Evolutionary conservation across 306 rosid species (phyloP).

Genomic region (Argentina anserina): DNA sequence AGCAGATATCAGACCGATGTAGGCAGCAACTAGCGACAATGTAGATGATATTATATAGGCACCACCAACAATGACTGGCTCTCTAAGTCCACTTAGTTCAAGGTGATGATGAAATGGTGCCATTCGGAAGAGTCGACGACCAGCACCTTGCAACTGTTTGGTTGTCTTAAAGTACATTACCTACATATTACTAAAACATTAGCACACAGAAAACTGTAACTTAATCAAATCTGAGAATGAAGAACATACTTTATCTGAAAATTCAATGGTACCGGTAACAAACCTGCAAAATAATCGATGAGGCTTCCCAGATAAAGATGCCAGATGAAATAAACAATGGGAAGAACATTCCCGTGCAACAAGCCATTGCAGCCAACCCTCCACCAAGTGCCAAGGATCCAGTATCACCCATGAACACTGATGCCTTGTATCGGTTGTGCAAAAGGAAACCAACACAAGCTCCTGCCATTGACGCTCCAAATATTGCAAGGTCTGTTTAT

Average conservation of each 20-base stretch:
- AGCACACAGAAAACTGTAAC: neutral
- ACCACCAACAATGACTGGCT: slow-evolving; percentile 70
- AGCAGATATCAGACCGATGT: slow-evolving; percentile 80
- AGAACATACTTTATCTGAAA: neutral
- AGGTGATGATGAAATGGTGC: slow-evolving; percentile 74
- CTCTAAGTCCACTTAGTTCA: slow-evolving; percentile 60
- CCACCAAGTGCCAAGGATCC: slow-evolving; percentile 96
- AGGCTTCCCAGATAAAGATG: slow-evolving; percentile 64
- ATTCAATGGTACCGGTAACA: neutral
- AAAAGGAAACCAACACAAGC: slow-evolving; percentile 96
- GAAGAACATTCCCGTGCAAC: slow-evolving; percentile 92
- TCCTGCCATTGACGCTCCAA: slow-evolving; percentile 99
- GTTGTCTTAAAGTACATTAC: slow-evolving; percentile 50
- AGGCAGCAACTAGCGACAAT: slow-evolving; percentile 73
- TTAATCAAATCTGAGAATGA: neutral
- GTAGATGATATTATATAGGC: slow-evolving; percentile 72
- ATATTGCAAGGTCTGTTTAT: slow-evolving; percentile 73
- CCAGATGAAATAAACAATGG: slow-evolving; percentile 79
- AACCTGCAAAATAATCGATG: slow-evolving; percentile 75
- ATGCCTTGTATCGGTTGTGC: slow-evolving; percentile 87
- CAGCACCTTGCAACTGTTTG: slow-evolving; percentile 35
- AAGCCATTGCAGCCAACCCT: slow-evolving; percentile 95
- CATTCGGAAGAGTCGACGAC: slow-evolving; percentile 55
- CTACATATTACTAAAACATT: slow-evolving; percentile 26
- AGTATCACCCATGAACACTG: slow-evolving; percentile 78